These are phyloP conservation scores for Pythium myriotylum DNA, from an alignment of 352 stramenopile genomes.

Conservation along the genomic window DNA sequence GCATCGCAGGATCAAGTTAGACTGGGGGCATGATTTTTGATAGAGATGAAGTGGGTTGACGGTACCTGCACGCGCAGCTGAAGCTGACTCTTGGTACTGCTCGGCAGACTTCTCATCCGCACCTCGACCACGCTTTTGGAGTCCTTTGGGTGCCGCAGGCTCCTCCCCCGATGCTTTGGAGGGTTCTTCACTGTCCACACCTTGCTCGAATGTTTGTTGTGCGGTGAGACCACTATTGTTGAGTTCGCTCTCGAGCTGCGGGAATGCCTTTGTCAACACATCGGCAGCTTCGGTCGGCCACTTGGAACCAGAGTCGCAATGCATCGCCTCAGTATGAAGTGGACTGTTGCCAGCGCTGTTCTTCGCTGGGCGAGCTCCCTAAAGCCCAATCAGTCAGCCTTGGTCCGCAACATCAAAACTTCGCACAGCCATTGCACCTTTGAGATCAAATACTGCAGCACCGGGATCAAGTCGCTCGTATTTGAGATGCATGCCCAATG, in stretches of 20 bases:
- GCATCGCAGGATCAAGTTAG: too few relatives aligned
- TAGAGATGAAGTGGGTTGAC: too few relatives aligned
- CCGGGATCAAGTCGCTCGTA: conserved; percentile 38
- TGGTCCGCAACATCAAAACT: neutral
- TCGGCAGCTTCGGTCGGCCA: conserved; percentile 62
- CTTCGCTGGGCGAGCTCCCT: conserved; percentile 65
- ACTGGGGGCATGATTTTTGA: too few relatives aligned
- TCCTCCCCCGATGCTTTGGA: conserved; percentile 22
- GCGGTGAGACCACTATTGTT: conserved; percentile 66
- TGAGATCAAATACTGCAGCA: conserved; percentile 58
- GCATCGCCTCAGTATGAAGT: conserved; percentile 77
- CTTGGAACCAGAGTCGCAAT: conserved; percentile 52
- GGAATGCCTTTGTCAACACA: conserved; percentile 49
- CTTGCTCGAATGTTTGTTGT: conserved; percentile 67
- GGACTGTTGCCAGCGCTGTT: conserved; percentile 64
- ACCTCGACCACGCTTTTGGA: conserved; percentile 15
- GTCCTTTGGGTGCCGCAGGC: conserved; percentile 10
- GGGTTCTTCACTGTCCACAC: conserved; percentile 57
- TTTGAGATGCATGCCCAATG: conserved; percentile 78
- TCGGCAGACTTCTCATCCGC: conserved; percentile 26
- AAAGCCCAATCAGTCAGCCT: neutral
- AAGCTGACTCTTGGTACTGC: conserved; percentile 47
- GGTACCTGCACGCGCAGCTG: conserved; percentile 58
- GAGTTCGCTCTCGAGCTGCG: conserved; percentile 48
- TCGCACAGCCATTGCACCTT: conserved; percentile 38